Evolutionary conservation across 1,284 basidiomycete genomes (phyloP).

Genomic region (Heterobasidion occidentale): DNA sequence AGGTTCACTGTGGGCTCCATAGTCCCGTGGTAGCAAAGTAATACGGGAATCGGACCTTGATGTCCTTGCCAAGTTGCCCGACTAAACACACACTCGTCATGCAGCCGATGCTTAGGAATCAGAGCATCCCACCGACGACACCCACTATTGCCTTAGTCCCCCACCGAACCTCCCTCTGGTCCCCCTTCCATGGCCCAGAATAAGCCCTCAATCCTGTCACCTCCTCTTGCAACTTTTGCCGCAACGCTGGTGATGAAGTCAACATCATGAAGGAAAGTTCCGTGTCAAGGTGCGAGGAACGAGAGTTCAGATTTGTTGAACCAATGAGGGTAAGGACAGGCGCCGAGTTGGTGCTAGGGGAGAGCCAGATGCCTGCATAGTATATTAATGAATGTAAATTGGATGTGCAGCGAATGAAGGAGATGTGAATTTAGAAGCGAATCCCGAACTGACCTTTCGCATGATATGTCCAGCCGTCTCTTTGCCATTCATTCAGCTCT

Average conservation of each 20-base stretch:
- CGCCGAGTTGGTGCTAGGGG: slow-evolving; percentile 39
- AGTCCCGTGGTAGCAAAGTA: too few relatives aligned
- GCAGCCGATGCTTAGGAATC: background rate
- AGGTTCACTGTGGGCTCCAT: too few relatives aligned
- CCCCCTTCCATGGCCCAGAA: slow-evolving; percentile 49
- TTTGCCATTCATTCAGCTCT: slow-evolving; percentile 81
- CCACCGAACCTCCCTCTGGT: slow-evolving; percentile 60
- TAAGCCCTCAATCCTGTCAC: slow-evolving; percentile 38
- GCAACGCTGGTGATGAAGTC: slow-evolving; percentile 44
- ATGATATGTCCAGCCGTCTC: slow-evolving; percentile 96
- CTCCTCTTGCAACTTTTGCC: slow-evolving; percentile 33
- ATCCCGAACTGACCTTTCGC: slow-evolving; percentile 68
- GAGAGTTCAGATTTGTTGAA: slow-evolving; percentile 92
- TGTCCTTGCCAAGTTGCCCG: too few relatives aligned
- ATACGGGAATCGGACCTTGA: too few relatives aligned
- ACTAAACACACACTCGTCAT: too few relatives aligned
- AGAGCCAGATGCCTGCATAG: slow-evolving; percentile 77
- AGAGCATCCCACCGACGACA: slow-evolving; percentile 64
- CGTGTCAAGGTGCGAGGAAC: slow-evolving; percentile 87
- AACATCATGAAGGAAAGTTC: slow-evolving; percentile 88
- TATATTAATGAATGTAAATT: background rate
- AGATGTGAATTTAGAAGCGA: background rate
- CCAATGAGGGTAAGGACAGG: slow-evolving; percentile 86
- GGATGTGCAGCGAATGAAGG: background rate
- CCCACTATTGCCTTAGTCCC: slow-evolving; percentile 62